phyloP scores from a whole-genome alignment of 306 rosid species.

The Rosa multiflora region DNA sequence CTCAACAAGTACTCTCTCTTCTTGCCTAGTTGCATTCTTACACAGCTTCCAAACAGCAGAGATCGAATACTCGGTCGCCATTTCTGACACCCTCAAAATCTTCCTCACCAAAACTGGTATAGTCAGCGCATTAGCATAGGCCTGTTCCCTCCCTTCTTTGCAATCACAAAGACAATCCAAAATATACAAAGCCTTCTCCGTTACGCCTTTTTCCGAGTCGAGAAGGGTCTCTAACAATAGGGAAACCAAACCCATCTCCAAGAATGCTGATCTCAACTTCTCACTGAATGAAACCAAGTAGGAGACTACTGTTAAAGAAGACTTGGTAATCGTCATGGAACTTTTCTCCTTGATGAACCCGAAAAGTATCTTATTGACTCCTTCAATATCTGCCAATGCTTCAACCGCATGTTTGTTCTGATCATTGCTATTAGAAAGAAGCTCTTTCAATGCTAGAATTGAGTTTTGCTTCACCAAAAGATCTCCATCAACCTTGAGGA shows the following conservation, averaged over 20 bases:
- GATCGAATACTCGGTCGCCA: slow-evolving; percentile 54
- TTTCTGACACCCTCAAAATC: slow-evolving; percentile 53
- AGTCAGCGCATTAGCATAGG: slow-evolving; percentile 47
- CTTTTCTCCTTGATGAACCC: slow-evolving; percentile 45
- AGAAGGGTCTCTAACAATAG: slow-evolving; percentile 43
- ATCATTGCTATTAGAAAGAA: slow-evolving; percentile 40
- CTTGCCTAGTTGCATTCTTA: slow-evolving; percentile 36
- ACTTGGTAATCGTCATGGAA: slow-evolving; percentile 47
- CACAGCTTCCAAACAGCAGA: slow-evolving; percentile 61
- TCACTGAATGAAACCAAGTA: slow-evolving; percentile 43
- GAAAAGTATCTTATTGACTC: slow-evolving; percentile 42
- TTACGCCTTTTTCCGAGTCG: slow-evolving; percentile 52
- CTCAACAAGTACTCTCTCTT: slow-evolving; percentile 45
- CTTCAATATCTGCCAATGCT: slow-evolving; percentile 44
- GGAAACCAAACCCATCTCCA: slow-evolving; percentile 52
- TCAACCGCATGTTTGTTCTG: slow-evolving; percentile 27
- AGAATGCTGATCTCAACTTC: slow-evolving; percentile 28
- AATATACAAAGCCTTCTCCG: slow-evolving; percentile 51
- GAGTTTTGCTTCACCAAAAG: slow-evolving; percentile 50
- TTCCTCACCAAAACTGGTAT: slow-evolving; percentile 74
- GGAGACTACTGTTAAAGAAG: slow-evolving; percentile 45
- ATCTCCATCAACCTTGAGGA: slow-evolving; percentile 45
- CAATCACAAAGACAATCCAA: slow-evolving; percentile 40
- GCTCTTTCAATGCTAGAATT: slow-evolving; percentile 49
- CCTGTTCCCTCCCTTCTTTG: slow-evolving; percentile 49